Conservation (phyloP, 2,329 filamentous ascomycete species). For the Fusarium euwallaceae region DNA sequence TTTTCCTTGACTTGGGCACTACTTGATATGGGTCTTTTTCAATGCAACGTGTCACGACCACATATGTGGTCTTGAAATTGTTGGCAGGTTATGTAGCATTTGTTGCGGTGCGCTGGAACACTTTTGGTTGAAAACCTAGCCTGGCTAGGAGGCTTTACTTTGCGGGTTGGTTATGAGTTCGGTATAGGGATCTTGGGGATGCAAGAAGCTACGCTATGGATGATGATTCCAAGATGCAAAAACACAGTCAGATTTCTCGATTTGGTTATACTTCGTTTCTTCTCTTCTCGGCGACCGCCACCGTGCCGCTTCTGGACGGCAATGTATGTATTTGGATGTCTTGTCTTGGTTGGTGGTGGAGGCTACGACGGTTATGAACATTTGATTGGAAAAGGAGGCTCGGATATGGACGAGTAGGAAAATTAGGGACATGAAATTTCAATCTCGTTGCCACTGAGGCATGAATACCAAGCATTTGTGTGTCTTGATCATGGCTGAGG, state of each 20-base stretch:
- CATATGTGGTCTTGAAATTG: not conserved
- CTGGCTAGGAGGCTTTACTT: not conserved
- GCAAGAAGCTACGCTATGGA: conserved; percentile 7
- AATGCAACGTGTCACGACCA: conserved; percentile 11
- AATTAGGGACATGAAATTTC: conserved; percentile 11
- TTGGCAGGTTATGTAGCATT: conserved; percentile 12
- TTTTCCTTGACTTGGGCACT: conserved; percentile 19
- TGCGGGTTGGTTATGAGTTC: conserved; percentile 9
- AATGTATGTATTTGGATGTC: not conserved
- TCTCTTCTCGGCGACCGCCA: conserved; percentile 5
- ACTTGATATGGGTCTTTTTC: not conserved
- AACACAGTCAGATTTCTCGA: conserved; percentile 7
- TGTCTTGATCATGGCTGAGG: not conserved
- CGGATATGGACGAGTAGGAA: conserved; percentile 5
- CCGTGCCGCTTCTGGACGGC: not conserved
- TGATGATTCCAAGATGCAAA: conserved; percentile 4
- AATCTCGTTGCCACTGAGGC: conserved; percentile 5
- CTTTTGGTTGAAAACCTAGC: conserved; percentile 10
- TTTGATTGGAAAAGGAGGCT: conserved; percentile 28
- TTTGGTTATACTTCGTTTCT: conserved; percentile 4
- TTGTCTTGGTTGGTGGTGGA: conserved; percentile 8
- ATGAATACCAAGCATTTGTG: conserved; percentile 19
- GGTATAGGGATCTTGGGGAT: not conserved
- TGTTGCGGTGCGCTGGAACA: conserved; percentile 1
- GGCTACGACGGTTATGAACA: conserved; percentile 31